Percentiles rank a stretch among this genome's conserved stretches.
phyloP scores from a whole-genome alignment of 1,284 basidiomycete species.

The Agaricales sp. region DNA sequence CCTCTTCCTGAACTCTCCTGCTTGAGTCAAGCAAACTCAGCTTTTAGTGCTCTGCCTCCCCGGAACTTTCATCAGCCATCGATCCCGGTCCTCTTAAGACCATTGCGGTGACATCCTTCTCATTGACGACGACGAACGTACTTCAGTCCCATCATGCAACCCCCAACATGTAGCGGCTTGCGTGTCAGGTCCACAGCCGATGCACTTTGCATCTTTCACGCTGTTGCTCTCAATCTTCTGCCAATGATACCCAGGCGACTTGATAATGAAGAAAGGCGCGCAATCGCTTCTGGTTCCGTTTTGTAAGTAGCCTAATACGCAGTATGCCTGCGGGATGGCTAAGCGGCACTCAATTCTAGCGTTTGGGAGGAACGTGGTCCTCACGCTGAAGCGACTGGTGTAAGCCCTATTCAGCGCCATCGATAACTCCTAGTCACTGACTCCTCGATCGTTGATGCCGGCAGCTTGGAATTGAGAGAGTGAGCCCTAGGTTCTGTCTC shows the following conservation, averaged over 20 bases:
- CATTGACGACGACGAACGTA: too few species aligned
- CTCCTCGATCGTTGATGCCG: conserved; percentile 3
- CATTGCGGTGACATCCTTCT: too few species aligned
- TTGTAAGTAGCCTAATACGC: conserved; percentile 21
- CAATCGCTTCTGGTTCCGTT: conserved; percentile 57
- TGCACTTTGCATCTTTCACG: conserved; percentile 69
- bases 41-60: too few species aligned
- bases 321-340: neutral
- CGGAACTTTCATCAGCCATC: neutral
- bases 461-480: conserved; percentile 56
- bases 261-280: conserved; percentile 61
- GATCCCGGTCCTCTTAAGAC: neutral
- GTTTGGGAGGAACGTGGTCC: conserved; percentile 77
- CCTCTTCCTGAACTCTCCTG: too few species aligned
- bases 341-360: neutral
- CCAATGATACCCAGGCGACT: conserved; percentile 66
- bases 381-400: conserved; percentile 55
- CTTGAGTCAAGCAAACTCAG: too few species aligned
- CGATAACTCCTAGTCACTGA: conserved; percentile 1
- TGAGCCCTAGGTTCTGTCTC: neutral
- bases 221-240: conserved; percentile 46
- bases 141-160: too few species aligned
- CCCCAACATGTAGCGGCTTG: conserved; percentile 29
- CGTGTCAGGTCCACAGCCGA: conserved; percentile 46
- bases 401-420: conserved; percentile 22